Base-by-base conservation (phyloP, 2,329 filamentous ascomycete genomes). In the Remersonia thermophila region DNA sequence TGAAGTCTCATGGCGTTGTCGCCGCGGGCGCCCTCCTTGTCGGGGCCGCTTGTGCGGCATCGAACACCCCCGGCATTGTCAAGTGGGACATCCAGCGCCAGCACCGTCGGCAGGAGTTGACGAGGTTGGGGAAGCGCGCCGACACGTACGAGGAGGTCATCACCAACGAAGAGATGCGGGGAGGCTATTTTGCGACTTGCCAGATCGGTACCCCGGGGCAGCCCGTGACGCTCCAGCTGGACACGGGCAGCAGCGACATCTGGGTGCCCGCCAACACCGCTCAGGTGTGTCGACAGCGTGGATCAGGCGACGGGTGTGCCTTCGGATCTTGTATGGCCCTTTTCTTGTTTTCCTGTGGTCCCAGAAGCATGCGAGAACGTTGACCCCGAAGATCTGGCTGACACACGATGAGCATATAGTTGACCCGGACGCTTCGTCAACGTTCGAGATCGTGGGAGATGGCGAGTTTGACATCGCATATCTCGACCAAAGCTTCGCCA, bases 221-320 rank as follows among this genome's bases (percentile, higher is more conserved):
- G 49, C 54, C 65, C 3, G 41, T 80, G 28, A 67, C 63, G 2
- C 55, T 80, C 35, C 71, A 77, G 51, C 61, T 80, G 30, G 75
- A 80, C 54, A 80, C 75, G 1, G 76, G 74, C 29, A 77, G 72
- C 48, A 77, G 72, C 42, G 76, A 80, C 55, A 66, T 74, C 15
- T 80, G 76, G 75, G 64, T 79, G 27, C 65, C 67, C 11, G 51
- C 36, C 23, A 40, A 38, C 4, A 8, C 17, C 1, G 35, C 36
- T 3, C 16, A 28, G 11, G 39, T 45, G 12, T 23, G 20, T 23
- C 20, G 5, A 29, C n/a, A n/a, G n/a, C n/a, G 14, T 11, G 5
- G 12, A 29, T 7, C 7, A 29, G 14, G 7, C 12, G n/a, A 12
- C 2, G 27, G 27, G 12, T 29, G 27, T 15, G n/a, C 8, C n/a